These are phyloP conservation scores for Cladobotryum mycophilum DNA, from an alignment of 2,329 filamentous ascomycete genomes.

Conservation along the genomic window DNA sequence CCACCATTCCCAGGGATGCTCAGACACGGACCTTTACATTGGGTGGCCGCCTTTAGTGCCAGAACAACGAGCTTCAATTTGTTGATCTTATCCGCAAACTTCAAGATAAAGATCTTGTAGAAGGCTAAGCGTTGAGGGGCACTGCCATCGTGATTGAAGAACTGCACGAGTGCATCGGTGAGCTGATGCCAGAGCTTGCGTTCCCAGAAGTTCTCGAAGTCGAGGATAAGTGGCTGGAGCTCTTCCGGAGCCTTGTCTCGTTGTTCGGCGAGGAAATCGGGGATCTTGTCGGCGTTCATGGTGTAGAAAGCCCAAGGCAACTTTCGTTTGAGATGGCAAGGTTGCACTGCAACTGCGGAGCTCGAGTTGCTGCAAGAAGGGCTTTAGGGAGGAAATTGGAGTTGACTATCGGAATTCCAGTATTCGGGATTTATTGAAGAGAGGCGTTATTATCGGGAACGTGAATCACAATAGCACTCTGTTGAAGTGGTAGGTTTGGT, in stretches of 20 bases:
- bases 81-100: slow-evolving; percentile 98
- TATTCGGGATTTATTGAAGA: neutral
- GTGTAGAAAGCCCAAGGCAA: slow-evolving; percentile 9
- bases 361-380: neutral
- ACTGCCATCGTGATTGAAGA: slow-evolving; percentile 79
- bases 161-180: slow-evolving; percentile 79
- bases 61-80: slow-evolving; percentile 93
- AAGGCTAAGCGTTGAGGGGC: slow-evolving; percentile 78
- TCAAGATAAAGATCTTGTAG: slow-evolving; percentile 91
- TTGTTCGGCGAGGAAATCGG: slow-evolving; percentile 87
- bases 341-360: neutral
- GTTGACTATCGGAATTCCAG: neutral
- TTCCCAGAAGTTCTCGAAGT: slow-evolving; percentile 97
- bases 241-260: slow-evolving; percentile 82
- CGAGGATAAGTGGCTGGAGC: slow-evolving; percentile 79
- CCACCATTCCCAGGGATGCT: too few relatives aligned
- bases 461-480: neutral
- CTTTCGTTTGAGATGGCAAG: neutral
- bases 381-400: neutral
- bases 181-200: slow-evolving; percentile 99
- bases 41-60: slow-evolving; percentile 77
- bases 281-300: slow-evolving; percentile 84
- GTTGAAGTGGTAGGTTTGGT: neutral
- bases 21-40: slow-evolving; percentile 62
- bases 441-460: too few relatives aligned